These are phyloP conservation scores for Daldinia bambusicola DNA, from an alignment of 495 filamentous ascomycete species.

Conservation along the genomic window DNA sequence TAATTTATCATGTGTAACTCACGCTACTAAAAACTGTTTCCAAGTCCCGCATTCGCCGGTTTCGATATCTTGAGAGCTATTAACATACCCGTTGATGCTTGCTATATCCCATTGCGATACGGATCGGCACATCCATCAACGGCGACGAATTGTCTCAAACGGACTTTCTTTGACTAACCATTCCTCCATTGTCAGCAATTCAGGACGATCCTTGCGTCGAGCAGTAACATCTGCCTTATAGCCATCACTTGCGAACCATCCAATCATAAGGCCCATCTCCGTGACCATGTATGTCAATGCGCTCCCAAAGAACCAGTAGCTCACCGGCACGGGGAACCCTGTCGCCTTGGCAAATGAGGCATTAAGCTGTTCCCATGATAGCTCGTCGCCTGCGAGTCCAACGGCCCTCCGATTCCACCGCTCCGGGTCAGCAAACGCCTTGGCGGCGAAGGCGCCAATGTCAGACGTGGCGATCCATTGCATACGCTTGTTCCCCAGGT, in stretches of 20 bases:
- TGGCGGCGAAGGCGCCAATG: constrained; percentile 72
- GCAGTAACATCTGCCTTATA: constrained; percentile 56
- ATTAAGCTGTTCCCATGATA: constrained; percentile 54
- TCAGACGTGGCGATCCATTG: constrained; percentile 68
- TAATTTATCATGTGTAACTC: not conserved
- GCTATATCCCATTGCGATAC: not conserved
- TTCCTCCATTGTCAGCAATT: constrained; percentile 53
- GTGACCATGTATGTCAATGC: constrained; percentile 51
- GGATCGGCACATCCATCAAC: constrained; percentile 8
- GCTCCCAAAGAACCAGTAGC: constrained; percentile 53
- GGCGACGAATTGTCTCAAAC: constrained; percentile 44
- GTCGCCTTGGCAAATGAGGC: constrained; percentile 52
- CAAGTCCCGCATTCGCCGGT: not conserved
- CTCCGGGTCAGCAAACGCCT: constrained; percentile 61
- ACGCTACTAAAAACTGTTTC: not conserved
- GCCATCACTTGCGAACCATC: constrained; percentile 59
- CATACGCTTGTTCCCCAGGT: constrained; percentile 58
- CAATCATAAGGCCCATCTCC: constrained; percentile 58
- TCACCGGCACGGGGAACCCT: constrained; percentile 51
- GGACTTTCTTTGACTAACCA: constrained; percentile 55
- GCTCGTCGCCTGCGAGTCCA: constrained; percentile 58
- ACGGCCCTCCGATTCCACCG: constrained; percentile 53
- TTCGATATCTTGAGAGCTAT: not conserved
- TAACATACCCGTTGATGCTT: not conserved
- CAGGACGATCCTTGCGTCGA: constrained; percentile 51